A percentile compares a stretch with the other conserved stretches of the same genome.
phyloP scores from a whole-genome alignment of 148 eudicot species.

The Bassia scoparia region DNA sequence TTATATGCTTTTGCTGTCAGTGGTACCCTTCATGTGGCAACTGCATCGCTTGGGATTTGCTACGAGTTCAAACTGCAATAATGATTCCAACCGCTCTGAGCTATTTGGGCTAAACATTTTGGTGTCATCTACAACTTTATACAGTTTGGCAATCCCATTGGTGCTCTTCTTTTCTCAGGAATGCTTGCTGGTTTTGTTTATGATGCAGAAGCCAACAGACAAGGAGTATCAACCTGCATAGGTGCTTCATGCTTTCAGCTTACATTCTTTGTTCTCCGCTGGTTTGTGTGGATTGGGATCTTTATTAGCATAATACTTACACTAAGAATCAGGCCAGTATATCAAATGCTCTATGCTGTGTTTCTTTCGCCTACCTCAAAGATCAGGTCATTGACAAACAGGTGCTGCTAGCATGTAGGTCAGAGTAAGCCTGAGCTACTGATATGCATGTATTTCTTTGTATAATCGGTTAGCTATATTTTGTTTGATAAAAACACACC shows the following conservation, averaged over 20 bases:
- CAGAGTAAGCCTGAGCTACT: not conserved
- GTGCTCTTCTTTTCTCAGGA: constrained; percentile 85
- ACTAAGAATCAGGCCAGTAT: constrained; percentile 70
- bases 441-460: not conserved
- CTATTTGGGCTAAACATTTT: constrained; percentile 82
- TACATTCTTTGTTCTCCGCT: constrained; percentile 72
- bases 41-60: constrained; percentile 83
- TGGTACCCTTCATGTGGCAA: constrained; percentile 72
- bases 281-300: constrained; percentile 69
- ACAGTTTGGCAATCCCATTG: constrained; percentile 75
- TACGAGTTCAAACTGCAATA: constrained; percentile 74
- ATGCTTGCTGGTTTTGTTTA: constrained; percentile 75
- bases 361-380: constrained; percentile 56
- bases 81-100: constrained; percentile 96
- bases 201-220: constrained; percentile 72
- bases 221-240: constrained; percentile 56
- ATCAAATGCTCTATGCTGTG: constrained; percentile 91
- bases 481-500: not conserved
- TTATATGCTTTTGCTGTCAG: constrained; percentile 67
- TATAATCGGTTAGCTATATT: not conserved
- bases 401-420: not conserved
- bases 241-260: constrained; percentile 78
- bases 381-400: constrained; percentile 37
- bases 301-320: constrained; percentile 60
- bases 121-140: constrained; percentile 90